Percentiles rank a stretch among this genome's conserved stretches.
phyloP scores from a whole-genome alignment of 2,329 filamentous ascomycete species.

The Phaeosphaeria sp. region DNA sequence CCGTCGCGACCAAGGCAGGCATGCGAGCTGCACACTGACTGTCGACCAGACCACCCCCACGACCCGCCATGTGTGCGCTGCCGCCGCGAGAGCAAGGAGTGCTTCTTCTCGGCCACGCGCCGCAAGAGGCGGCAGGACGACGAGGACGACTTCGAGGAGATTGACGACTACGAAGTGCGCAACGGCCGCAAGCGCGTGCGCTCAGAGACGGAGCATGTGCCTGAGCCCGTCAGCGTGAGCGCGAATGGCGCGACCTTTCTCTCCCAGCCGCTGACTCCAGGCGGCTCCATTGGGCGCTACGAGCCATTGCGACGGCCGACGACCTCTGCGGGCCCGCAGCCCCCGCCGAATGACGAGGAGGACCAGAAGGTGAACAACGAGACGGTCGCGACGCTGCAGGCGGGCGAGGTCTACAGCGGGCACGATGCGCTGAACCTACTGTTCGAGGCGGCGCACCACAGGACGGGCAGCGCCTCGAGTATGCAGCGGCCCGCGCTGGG shows the following conservation, averaged over 20 bases:
- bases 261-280: constrained; percentile 67
- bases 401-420: constrained; percentile 80
- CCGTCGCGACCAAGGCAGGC: neutral
- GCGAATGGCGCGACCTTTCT: constrained; percentile 31
- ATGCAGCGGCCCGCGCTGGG: constrained; percentile 42
- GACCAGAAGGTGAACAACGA: constrained; percentile 66
- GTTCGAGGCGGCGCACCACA: constrained; percentile 76
- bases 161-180: constrained; percentile 70
- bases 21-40: neutral
- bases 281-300: constrained; percentile 68
- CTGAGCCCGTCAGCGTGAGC: constrained; percentile 27
- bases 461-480: constrained; percentile 54
- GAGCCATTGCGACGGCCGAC: constrained; percentile 71
- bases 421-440: constrained; percentile 92
- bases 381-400: constrained; percentile 65
- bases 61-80: constrained; percentile 94
- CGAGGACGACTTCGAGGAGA: constrained; percentile 53
- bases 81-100: constrained; percentile 92
- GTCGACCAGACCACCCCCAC: constrained; percentile 65
- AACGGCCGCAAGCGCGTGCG: constrained; percentile 75
- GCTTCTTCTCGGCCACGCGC: constrained; percentile 93
- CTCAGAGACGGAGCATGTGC: constrained; percentile 44
- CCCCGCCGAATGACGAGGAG: constrained; percentile 53
- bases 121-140: constrained; percentile 80
- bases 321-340: constrained; percentile 28